A percentile compares a stretch with the other conserved stretches of the same genome.
phyloP scores from a whole-genome alignment of 148 eudicot genomes.

The Polygonum aviculare region DNA sequence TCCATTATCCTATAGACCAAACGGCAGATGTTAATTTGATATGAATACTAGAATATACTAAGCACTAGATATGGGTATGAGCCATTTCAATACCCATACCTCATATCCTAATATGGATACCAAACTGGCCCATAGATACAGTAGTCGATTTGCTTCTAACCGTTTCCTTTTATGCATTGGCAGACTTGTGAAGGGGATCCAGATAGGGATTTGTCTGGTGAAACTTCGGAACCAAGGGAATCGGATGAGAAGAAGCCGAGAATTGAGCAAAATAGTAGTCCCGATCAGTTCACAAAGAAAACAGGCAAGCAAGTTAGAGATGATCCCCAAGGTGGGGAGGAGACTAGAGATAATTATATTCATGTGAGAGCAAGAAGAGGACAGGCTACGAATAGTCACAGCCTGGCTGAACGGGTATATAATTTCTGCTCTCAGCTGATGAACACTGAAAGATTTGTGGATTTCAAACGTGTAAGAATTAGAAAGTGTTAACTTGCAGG shows the following conservation, averaged over 20 bases:
- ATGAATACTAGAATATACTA: too few relatives aligned
- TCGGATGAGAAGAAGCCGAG: constrained; percentile 48
- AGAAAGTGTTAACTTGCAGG: constrained; percentile 28
- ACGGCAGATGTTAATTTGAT: too few relatives aligned
- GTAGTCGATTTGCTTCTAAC: not conserved
- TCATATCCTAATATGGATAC: too few relatives aligned
- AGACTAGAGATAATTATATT: constrained; percentile 62
- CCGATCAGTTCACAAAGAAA: constrained; percentile 30
- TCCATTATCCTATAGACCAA: too few relatives aligned
- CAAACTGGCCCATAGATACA: too few relatives aligned
- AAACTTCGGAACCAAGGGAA: constrained; percentile 44
- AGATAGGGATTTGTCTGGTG: constrained; percentile 39
- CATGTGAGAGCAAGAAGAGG: constrained; percentile 95
- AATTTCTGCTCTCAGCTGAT: constrained; percentile 12
- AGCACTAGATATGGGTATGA: too few relatives aligned
- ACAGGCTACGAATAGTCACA: constrained; percentile 96
- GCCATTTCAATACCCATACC: too few relatives aligned
- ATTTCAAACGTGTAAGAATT: not conserved
- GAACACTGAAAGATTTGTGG: constrained; percentile 62
- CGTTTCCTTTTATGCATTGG: not conserved
- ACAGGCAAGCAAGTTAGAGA: constrained; percentile 58
- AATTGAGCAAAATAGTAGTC: constrained; percentile 36
- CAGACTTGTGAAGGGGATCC: constrained; percentile 43
- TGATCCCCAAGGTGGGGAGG: constrained; percentile 42
- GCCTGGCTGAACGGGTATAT: constrained; percentile 92